Conservation (phyloP, 2,329 filamentous ascomycete genomes). For the Ceratocystis albifundus region DNA sequence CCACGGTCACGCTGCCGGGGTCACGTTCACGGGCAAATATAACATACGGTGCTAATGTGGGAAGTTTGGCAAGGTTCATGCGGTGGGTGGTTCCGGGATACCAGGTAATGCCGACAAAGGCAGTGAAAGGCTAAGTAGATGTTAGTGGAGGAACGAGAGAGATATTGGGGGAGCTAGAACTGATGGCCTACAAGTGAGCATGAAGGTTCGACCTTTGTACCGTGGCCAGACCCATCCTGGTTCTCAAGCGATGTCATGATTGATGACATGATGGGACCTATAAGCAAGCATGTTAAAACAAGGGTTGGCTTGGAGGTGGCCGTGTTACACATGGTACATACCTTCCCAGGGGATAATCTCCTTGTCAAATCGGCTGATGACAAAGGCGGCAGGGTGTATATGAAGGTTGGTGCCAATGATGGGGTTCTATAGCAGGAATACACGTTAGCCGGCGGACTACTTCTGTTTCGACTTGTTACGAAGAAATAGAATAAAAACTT, state of each 20-base stretch:
- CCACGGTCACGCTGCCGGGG: constrained; percentile 57
- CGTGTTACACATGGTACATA: constrained; percentile 23
- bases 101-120: not conserved
- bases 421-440: constrained; percentile 42
- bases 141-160: not conserved
- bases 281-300: not conserved
- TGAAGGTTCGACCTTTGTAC: constrained; percentile 66
- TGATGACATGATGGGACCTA: constrained; percentile 66
- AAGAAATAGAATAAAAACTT: constrained; percentile 25
- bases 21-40: constrained; percentile 63
- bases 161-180: not conserved
- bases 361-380: constrained; percentile 54
- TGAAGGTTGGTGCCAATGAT: constrained; percentile 75
- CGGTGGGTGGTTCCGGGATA: constrained; percentile 19
- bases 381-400: constrained; percentile 59
- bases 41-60: constrained; percentile 45
- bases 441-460: constrained; percentile 24
- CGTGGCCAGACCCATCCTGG: constrained; percentile 67
- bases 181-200: constrained; percentile 50
- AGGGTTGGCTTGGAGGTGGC: not conserved
- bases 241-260: constrained; percentile 71
- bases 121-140: not conserved
- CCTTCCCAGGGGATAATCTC: constrained; percentile 59
- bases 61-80: constrained; percentile 1
- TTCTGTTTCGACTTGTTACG: not conserved